Evolutionary conservation across 2,329 filamentous ascomycete species (phyloP), one percentile per base, ranked within the genome.

Genomic region (Claviceps paspali): DNA sequence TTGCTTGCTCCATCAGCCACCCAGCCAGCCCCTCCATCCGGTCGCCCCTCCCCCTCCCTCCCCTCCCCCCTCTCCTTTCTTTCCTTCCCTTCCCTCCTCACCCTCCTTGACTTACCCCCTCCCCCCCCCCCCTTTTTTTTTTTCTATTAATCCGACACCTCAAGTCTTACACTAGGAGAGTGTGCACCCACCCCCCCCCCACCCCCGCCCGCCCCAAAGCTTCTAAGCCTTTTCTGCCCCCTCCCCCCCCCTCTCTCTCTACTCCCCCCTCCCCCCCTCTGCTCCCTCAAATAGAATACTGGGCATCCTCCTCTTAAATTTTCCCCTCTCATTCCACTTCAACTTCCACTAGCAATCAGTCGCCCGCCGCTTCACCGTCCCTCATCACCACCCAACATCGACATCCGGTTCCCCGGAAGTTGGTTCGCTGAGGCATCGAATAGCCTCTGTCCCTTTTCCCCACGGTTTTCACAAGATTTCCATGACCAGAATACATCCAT

Each of bases 401-500:
- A 53, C 54, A 53, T 43, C 39, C 36, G 19, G 6, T 23, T 26
- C n/a, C 28, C 41, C 29, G 36, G 46, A 40, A 37, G 43, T 35
- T 39, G 28, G 37, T 40, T 47, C 41, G 41, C 44, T 47, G 47
- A 57, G 52, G 54, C 48, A 43, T 44, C 40, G 35, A 26, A 48
- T 42, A 52, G 51, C 54, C 54, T 55, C 49, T 42, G 33, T 42
- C 39, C 44, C n/a, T 18, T 5, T 33, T 38, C 40, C n/a, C n/a
- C n/a, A n/a, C 37, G 43, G 50, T 48, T 52, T 51, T 31, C 55
- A 50, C 49, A 59, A 50, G 53, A 53, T 50, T 57, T 60, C 56
- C 53, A 61, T 60, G 58, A 60, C 52, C 52, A 59, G 52, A 48
- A 56, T 59, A 57, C 55, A 52, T 46, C 45, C 52, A 48, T 52